Conservation (phyloP, 2,329 filamentous ascomycete genomes). For the Xylariales sp. region DNA sequence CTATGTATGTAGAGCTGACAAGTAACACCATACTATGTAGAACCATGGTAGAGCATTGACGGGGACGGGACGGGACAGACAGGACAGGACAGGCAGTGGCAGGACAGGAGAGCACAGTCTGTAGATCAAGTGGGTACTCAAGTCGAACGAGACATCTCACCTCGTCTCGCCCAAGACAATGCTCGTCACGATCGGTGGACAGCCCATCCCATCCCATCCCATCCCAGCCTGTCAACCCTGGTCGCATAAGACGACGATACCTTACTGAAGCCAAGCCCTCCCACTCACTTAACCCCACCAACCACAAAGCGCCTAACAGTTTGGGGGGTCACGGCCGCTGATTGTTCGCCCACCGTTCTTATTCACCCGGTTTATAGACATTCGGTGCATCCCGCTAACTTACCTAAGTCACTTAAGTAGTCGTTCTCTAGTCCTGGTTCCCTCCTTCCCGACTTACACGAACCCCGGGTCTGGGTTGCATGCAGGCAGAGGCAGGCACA, state of each 20-base stretch:
- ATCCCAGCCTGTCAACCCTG: constrained; percentile 5
- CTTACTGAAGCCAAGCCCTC: constrained; percentile 6
- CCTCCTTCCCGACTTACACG: constrained; percentile 10
- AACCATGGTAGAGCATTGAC: no score
- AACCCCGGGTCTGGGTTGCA: background rate
- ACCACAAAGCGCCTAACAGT: background rate
- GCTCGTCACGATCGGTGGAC: no score
- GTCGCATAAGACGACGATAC: constrained; percentile 3
- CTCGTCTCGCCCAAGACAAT: no score
- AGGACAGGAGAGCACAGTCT: no score
- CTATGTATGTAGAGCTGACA: no score
- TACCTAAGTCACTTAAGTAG: background rate
- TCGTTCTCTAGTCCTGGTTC: background rate
- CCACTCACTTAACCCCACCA: constrained; percentile 2
- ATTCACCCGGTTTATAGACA: constrained; percentile 8
- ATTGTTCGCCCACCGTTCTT: background rate
- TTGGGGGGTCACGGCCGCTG: background rate
- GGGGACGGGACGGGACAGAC: no score
- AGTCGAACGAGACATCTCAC: no score
- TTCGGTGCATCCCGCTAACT: constrained; percentile 6
- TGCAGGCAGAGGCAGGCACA: no score
- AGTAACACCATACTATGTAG: no score
- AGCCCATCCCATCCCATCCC: no score
- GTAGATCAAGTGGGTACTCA: no score
- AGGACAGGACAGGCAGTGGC: no score